A percentile compares a stretch with the other conserved stretches of the same genome.
phyloP scores from a whole-genome alignment of 1,284 basidiomycete species.

The Boletellus deceptivus region DNA sequence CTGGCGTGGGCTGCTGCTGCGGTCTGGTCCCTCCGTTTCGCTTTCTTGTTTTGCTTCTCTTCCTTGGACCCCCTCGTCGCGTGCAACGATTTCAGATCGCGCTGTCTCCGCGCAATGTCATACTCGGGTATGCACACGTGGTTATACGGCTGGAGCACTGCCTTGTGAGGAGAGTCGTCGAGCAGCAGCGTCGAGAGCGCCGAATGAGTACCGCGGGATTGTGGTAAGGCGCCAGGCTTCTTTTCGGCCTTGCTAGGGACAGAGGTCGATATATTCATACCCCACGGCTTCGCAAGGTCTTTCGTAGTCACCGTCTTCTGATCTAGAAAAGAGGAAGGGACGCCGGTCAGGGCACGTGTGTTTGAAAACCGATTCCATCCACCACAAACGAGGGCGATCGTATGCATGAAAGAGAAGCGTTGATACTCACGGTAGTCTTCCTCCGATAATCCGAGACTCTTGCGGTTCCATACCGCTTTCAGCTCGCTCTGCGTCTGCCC shows the following conservation, averaged over 20 bases:
- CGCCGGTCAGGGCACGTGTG: slow-evolving; percentile 2
- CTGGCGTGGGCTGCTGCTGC: not conserved
- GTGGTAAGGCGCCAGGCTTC: slow-evolving; percentile 1
- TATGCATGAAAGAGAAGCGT: not conserved
- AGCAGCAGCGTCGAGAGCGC: slow-evolving; percentile 72
- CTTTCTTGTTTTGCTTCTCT: slow-evolving; percentile 9
- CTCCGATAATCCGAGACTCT: slow-evolving; percentile 63
- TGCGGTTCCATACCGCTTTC: slow-evolving; percentile 74
- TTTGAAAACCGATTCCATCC: not conserved
- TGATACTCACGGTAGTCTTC: slow-evolving; percentile 58
- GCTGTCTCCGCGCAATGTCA: slow-evolving; percentile 41
- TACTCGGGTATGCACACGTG: slow-evolving; percentile 77
- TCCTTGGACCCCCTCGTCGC: slow-evolving; percentile 11
- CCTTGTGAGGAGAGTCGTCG: slow-evolving; percentile 80
- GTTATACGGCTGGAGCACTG: slow-evolving; percentile 76
- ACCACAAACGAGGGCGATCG: not conserved
- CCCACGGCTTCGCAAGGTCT: slow-evolving; percentile 75
- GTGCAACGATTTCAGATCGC: slow-evolving; percentile 40
- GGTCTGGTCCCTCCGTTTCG: slow-evolving; percentile 1
- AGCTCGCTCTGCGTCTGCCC: slow-evolving; percentile 43
- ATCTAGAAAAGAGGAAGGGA: slow-evolving; percentile 35
- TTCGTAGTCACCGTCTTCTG: slow-evolving; percentile 73
- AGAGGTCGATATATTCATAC: slow-evolving; percentile 15
- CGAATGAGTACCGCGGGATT: slow-evolving; percentile 42
- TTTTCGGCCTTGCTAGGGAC: not conserved